These are phyloP conservation scores for Zasmidium citrigriseum DNA, from an alignment of 2,329 filamentous ascomycete species.

Conservation along the genomic window DNA sequence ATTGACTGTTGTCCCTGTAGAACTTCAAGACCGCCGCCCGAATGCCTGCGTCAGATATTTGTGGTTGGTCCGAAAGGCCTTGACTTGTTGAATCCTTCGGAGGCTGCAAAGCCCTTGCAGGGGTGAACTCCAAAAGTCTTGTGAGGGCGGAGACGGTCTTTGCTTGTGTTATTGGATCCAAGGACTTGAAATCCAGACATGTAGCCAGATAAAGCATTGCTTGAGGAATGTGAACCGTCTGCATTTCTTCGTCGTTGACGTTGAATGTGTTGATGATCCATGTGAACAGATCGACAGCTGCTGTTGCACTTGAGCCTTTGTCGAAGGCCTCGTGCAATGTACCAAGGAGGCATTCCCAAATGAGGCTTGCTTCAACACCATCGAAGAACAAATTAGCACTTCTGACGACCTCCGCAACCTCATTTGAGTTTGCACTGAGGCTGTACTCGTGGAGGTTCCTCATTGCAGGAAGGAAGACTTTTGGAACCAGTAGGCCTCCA, in stretches of 20 bases:
- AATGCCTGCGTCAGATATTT: neutral
- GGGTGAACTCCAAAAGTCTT: conserved; percentile 18
- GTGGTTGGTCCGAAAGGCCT: too few species aligned
- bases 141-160: conserved; percentile 9
- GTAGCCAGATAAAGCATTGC: conserved; percentile 49
- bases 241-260: conserved; percentile 93
- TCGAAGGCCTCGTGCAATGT: conserved; percentile 20
- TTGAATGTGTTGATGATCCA: conserved; percentile 91
- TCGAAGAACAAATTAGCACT: conserved; percentile 97
- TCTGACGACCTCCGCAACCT: conserved; percentile 83
- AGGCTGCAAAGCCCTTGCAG: conserved; percentile 11
- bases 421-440: conserved; percentile 62
- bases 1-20: conserved; percentile 9
- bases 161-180: neutral
- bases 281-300: conserved; percentile 69
- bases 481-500: conserved; percentile 82
- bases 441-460: conserved; percentile 78
- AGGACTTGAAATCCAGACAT: conserved; percentile 10
- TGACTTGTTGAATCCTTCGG: neutral
- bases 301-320: conserved; percentile 12
- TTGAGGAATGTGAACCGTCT: conserved; percentile 79
- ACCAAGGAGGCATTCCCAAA: conserved; percentile 58
- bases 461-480: conserved; percentile 84
- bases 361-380: conserved; percentile 89
- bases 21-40: conserved; percentile 9